These are phyloP conservation scores for Thermoascus crustaceus DNA, from an alignment of 2,329 filamentous ascomycete species.

Conservation along the genomic window DNA sequence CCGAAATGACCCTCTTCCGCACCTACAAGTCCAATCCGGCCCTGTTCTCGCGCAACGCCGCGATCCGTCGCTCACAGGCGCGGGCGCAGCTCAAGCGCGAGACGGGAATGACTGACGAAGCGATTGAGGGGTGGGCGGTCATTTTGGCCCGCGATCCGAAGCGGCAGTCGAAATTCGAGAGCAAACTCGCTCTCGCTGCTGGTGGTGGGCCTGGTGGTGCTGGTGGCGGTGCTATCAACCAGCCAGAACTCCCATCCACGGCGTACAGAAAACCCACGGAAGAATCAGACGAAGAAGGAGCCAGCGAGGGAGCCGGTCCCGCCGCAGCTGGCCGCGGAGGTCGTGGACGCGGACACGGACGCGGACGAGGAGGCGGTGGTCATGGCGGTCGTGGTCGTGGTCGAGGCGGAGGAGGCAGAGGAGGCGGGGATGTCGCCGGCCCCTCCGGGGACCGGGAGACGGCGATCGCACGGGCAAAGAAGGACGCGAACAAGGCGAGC, in stretches of 20 bases:
- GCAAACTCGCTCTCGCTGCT: conserved; percentile 56
- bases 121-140: conserved; percentile 86
- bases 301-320: conserved; percentile 21
- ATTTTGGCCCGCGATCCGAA: conserved; percentile 71
- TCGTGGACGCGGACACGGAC: conserved; percentile 42
- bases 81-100: conserved; percentile 60
- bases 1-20: conserved; percentile 66
- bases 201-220: conserved; percentile 41
- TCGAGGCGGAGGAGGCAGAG: conserved; percentile 44
- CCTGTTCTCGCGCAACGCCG: conserved; percentile 63
- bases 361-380: conserved; percentile 40
- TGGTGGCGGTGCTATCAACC: conserved; percentile 32
- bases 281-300: conserved; percentile 20
- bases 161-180: conserved; percentile 61
- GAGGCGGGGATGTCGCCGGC: conserved; percentile 56
- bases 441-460: conserved; percentile 60
- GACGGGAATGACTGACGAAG: conserved; percentile 86
- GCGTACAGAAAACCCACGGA: conserved; percentile 47
- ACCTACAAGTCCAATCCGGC: conserved; percentile 58
- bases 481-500: conserved; percentile 75
- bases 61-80: conserved; percentile 56
- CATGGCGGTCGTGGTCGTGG: conserved; percentile 41
- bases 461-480: conserved; percentile 61
- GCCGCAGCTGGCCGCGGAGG: conserved; percentile 25
- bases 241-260: conserved; percentile 57